Base-by-base conservation (phyloP, 495 filamentous ascomycete species). In the Tuber magnatum region DNA sequence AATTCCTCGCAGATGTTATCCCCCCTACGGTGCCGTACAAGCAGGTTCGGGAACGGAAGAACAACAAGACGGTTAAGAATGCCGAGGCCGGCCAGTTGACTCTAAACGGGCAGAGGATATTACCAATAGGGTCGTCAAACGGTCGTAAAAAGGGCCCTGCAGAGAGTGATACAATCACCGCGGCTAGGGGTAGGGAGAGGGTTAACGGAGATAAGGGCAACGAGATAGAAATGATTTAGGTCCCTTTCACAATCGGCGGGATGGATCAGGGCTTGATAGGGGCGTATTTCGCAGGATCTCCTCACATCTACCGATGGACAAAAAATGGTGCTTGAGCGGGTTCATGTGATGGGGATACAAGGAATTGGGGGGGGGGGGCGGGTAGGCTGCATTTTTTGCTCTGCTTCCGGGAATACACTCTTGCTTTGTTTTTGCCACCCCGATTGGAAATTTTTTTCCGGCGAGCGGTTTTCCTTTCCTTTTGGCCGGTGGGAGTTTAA, bases 1-100 rank as follows among this genome's bases (percentile, higher is more conserved):
- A 97, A 81, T 99, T 99, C 84, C 92, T 98, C 28, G 85, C 92
- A 77, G 95, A 98, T 83, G 89, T 97, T 16, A 90, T 97, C 40
- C 95, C 95, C 1, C 77, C 77, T 42, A 79, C 77, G 24, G 77
- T 79, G 35, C 77, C 77, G 3, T 79, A 79, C 43, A 79, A 79
- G 44, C 77, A 79, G 41, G 78, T 79, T n/a, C 76, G 72, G 38
- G 77, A 79, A 68, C 78, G 78, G 61, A 79, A 79, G 32, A 35
- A 35, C 51, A 78, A 77, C 24, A 78, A 73, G 68, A 71, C 69
- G 2, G 69, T 71, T 56, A 79, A 79, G 72, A 73, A 79, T 20
- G 40, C 76, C 24, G 77, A 79, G 38, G 65, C 73, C 41, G 77
- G 76, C 24, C 74, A 79, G 32, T 32, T 77, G 38, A 38, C 71